Evolutionary conservation across 768 basidiomycete species (phyloP), one percentile per base, ranked within the genome.

Genomic region (Gymnopilus junonius): DNA sequence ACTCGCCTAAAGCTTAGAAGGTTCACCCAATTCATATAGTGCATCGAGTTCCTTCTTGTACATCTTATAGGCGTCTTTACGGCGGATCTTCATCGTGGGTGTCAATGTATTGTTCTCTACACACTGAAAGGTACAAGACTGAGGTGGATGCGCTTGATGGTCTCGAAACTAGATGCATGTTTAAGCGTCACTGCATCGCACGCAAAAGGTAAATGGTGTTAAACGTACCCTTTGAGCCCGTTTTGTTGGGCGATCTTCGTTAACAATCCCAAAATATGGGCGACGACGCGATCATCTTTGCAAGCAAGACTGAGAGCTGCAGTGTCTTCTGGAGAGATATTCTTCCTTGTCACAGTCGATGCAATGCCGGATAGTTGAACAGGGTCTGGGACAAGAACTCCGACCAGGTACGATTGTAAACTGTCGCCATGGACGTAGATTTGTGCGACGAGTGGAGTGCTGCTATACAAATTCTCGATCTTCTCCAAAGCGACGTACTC

Each of bases 401-500:
- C 95, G 63, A 98, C 79, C 54, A 99, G 82, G 78, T 91, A 94
- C n/a, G 94, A 87, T 73, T 94, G 91, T 50, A 98, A 79, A 11
- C 91, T 84, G 73, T 99, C 94, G 46, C 94, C 97, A 71, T 99
- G 91, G 46, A 99, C 90, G 73, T 90, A 94, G 63, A 97, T 82
- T 71, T 95, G 91, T 37, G 86, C 83, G 58, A 93, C 85, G 42
- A 92, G 70, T 4, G 94, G 88, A 46, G 84, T 85, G 58, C 87
- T 79, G 66, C 82, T 83, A 73, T 94, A 95, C 58, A 86, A 69
- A 71, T 91, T 92, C 77, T 98, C 96, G 55, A 97, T 84, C 79
- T 95, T 97, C 79, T 99, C 97, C 48, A 99, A 83, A 40, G 97
- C 97, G 59, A 99, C 96, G 72, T 99, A 99, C 79, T 99, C 97